Conservation (phyloP, 2,329 filamentous ascomycete genomes). For the Lachnellula occidentalis region DNA sequence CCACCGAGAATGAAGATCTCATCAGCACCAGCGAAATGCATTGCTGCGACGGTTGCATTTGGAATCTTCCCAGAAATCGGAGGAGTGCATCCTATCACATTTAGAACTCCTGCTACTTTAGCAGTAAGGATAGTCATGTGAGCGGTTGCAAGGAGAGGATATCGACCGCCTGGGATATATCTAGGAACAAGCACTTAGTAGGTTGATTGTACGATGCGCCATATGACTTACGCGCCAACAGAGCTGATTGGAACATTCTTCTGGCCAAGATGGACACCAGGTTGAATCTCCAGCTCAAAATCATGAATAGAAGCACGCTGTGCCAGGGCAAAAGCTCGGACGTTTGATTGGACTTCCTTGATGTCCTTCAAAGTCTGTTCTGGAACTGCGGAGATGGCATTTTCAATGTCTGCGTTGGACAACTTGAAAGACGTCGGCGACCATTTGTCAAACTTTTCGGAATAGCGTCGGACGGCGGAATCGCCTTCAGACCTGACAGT, state of each 20-base stretch:
- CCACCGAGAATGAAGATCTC: slow-evolving; percentile 47
- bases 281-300: slow-evolving; percentile 46
- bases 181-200: slow-evolving; percentile 12
- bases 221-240: slow-evolving; percentile 37
- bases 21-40: slow-evolving; percentile 45
- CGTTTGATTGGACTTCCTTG: slow-evolving; percentile 46
- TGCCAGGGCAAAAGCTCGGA: slow-evolving; percentile 43
- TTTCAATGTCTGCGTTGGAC: slow-evolving; percentile 39
- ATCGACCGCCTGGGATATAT: slow-evolving; percentile 47
- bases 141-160: slow-evolving; percentile 46
- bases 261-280: slow-evolving; percentile 46
- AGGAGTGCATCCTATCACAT: slow-evolving; percentile 47
- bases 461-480: slow-evolving; percentile 42
- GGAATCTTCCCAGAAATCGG: slow-evolving; percentile 45
- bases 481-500: slow-evolving; percentile 44
- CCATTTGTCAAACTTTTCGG: slow-evolving; percentile 51
- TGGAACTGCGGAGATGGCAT: slow-evolving; percentile 39
- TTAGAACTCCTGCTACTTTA: slow-evolving; percentile 46
- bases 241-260: slow-evolving; percentile 43
- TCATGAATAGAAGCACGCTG: slow-evolving; percentile 42
- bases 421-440: slow-evolving; percentile 44
- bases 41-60: slow-evolving; percentile 44
- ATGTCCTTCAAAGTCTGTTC: slow-evolving; percentile 47
- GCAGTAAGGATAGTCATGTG: slow-evolving; percentile 53
- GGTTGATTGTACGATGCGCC: background rate